Percentiles rank a stretch among this genome's conserved stretches.
Evolutionary conservation across 2,329 filamentous ascomycete species (phyloP).

Genomic region (Exutisphaerella laricina): DNA sequence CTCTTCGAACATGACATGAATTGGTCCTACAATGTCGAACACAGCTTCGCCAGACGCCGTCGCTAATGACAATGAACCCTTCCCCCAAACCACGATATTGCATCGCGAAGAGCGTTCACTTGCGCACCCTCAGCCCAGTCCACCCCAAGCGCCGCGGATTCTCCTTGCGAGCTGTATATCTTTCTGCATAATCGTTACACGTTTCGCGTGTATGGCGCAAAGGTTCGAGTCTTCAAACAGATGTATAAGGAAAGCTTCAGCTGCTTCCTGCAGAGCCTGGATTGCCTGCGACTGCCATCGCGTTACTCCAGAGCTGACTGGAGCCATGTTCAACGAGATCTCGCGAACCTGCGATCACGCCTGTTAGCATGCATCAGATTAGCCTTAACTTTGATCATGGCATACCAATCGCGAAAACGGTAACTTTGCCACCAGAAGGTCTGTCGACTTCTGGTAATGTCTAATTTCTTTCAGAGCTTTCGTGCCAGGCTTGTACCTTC

Average conservation of each 20-base stretch:
- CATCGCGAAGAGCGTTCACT: too few relatives aligned
- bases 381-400: too few relatives aligned
- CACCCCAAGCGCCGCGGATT: conserved; percentile 68
- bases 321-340: conserved; percentile 94
- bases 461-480: conserved; percentile 98
- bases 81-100: too few relatives aligned
- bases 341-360: conserved; percentile 60
- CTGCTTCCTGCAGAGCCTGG: conserved; percentile 94
- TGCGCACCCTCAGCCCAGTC: conserved; percentile 15
- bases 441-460: conserved; percentile 95
- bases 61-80: conserved; percentile 22
- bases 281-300: conserved; percentile 99
- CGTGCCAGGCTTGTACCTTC: conserved; percentile 57
- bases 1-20: too few relatives aligned
- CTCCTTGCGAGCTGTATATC: conserved; percentile 95
- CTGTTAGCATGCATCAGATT: conserved; percentile 1
- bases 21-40: too few relatives aligned
- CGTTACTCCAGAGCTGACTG: conserved; percentile 56
- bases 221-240: conserved; percentile 98
- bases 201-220: conserved; percentile 98
- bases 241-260: conserved; percentile 97
- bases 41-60: conserved; percentile 23
- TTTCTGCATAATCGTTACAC: conserved; percentile 96
- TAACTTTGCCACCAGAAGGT: conserved; percentile 93
- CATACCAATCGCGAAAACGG: conserved; percentile 87